Evolutionary conservation across 306 rosid genomes (phyloP).

Genomic region (Lotus japonicus): DNA sequence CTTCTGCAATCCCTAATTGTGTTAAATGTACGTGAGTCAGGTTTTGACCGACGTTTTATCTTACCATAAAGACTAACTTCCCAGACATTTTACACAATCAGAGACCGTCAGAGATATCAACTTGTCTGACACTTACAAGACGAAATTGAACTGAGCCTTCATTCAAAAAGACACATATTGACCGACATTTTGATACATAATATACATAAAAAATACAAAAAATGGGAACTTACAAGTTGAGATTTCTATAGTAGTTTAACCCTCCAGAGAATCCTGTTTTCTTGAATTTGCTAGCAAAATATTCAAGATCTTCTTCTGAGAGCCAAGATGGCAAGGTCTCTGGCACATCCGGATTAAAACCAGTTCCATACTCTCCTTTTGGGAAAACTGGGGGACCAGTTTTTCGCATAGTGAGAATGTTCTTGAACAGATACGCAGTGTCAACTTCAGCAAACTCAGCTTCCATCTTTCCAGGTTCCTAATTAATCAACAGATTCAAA

Average conservation of each 20-base stretch:
- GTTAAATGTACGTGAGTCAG: too few relatives aligned
- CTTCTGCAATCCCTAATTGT: too few relatives aligned
- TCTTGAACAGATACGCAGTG: background rate
- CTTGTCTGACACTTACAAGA: too few relatives aligned
- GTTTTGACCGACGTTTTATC: too few relatives aligned
- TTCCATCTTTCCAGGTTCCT: conserved; percentile 28
- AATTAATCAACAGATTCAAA: too few relatives aligned
- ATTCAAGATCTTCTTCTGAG: conserved; percentile 23
- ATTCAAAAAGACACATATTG: too few relatives aligned
- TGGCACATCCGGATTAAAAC: conserved; percentile 5
- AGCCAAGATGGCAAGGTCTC: conserved; percentile 31
- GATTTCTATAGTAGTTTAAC: conserved; percentile 32
- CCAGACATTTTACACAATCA: too few relatives aligned
- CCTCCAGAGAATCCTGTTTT: conserved; percentile 26
- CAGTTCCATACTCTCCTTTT: conserved; percentile 23
- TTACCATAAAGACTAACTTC: too few relatives aligned
- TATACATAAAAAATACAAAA: too few relatives aligned
- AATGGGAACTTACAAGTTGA: conserved; percentile 8
- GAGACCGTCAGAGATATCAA: too few relatives aligned
- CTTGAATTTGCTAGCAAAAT: conserved; percentile 8
- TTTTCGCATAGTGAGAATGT: conserved; percentile 18
- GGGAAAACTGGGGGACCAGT: conserved; percentile 20
- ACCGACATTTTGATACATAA: too few relatives aligned
- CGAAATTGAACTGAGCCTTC: too few relatives aligned
- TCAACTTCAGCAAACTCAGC: conserved; percentile 14